Percentiles rank a stretch among this genome's conserved stretches.
These are phyloP conservation scores for Rhodomyrtus psidioides DNA, from an alignment of 441 rosid genomes.

Conservation along the genomic window DNA sequence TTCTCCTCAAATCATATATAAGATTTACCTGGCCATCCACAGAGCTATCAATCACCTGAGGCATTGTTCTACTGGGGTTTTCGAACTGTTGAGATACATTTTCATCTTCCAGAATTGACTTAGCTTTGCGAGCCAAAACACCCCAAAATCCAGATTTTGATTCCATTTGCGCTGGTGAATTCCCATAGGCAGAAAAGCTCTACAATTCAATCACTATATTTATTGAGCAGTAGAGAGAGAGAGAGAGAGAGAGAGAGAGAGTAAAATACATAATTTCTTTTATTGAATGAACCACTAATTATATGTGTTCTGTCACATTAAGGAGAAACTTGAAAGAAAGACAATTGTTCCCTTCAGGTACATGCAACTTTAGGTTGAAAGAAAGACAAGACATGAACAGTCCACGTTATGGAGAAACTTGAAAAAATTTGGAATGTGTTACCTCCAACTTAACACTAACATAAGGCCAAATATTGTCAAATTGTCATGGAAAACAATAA, in stretches of 20 bases:
- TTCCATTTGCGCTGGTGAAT: constrained; percentile 25
- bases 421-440: background rate
- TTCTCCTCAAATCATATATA: background rate
- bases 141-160: constrained; percentile 86
- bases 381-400: background rate
- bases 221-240: background rate
- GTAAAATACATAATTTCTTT: background rate
- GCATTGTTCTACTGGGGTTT: constrained; percentile 17
- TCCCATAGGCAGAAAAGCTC: constrained; percentile 71
- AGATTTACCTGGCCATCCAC: constrained; percentile 31
- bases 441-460: background rate
- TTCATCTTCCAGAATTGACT: constrained; percentile 87
- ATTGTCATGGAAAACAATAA: background rate
- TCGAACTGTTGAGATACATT: constrained; percentile 26
- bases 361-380: background rate
- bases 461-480: background rate
- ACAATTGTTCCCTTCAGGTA: background rate
- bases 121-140: constrained; percentile 88
- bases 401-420: background rate
- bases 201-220: constrained; percentile 18
- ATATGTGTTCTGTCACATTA: background rate
- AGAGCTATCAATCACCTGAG: constrained; percentile 29
- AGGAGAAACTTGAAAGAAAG: background rate
- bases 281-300: background rate
- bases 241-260: background rate